A percentile compares a stretch with the other conserved stretches of the same genome.
These are phyloP conservation scores for Podila verticillata DNA, from an alignment of 192 early-diverging fungal genomes.

Conservation along the genomic window DNA sequence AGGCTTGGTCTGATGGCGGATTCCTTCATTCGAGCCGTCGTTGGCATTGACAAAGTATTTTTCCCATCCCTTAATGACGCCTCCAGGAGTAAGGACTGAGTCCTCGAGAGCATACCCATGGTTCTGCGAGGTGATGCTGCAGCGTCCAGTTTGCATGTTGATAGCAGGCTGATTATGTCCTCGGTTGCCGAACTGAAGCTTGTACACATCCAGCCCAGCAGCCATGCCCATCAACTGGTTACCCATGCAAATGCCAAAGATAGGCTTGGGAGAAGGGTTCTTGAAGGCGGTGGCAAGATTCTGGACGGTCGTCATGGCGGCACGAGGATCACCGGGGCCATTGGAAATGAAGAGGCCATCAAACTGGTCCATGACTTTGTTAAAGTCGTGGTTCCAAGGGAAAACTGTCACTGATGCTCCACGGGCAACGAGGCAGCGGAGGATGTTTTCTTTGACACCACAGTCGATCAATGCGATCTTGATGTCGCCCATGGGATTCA, in stretches of 20 bases:
- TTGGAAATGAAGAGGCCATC: conserved; percentile 95
- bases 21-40: conserved; percentile 95
- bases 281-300: conserved; percentile 72
- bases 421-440: conserved; percentile 81
- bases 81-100: conserved; percentile 70
- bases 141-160: conserved; percentile 77
- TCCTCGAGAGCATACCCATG: conserved; percentile 93
- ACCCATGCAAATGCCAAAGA: conserved; percentile 99
- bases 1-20: conserved; percentile 77
- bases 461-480: conserved; percentile 89
- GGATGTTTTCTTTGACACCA: conserved; percentile 94
- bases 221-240: conserved; percentile 92
- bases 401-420: conserved; percentile 89
- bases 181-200: conserved; percentile 94
- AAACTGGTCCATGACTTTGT: conserved; percentile 64
- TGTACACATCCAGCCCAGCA: conserved; percentile 86
- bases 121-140: conserved; percentile 96
- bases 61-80: conserved; percentile 85
- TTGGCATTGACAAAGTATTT: conserved; percentile 95
- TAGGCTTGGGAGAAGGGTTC: conserved; percentile 76
- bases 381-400: conserved; percentile 87
- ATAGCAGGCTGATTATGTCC: conserved; percentile 96
- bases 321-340: conserved; percentile 87
- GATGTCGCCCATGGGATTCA: conserved; percentile 82
- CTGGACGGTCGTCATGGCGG: conserved; percentile 71